phyloP scores from a whole-genome alignment of 2,329 filamentous ascomycete genomes.

The Emericellopsis cladophorae region DNA sequence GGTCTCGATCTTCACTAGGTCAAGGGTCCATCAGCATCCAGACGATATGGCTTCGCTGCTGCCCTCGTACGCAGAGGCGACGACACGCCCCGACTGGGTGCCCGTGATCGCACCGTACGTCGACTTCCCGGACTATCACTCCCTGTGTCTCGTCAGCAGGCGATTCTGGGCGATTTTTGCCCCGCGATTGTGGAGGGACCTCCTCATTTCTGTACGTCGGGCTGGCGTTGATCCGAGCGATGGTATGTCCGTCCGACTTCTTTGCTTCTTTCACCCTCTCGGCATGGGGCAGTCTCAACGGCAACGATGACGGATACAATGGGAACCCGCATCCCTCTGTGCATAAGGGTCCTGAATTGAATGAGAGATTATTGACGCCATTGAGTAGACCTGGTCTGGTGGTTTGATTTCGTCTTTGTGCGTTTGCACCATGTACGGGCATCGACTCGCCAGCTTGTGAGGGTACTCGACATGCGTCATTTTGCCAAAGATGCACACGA shows the following conservation, averaged over 20 bases:
- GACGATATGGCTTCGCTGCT: constrained; percentile 21
- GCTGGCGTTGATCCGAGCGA: constrained; percentile 29
- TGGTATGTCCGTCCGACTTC: constrained; percentile 21
- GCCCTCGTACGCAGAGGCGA: constrained; percentile 43
- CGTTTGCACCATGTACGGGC: constrained; percentile 20
- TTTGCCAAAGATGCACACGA: constrained; percentile 26
- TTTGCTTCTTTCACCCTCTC: not conserved
- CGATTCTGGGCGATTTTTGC: constrained; percentile 36
- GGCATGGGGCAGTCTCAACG: not conserved
- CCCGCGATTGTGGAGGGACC: constrained; percentile 38
- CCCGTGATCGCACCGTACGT: constrained; percentile 32
- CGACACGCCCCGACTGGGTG: constrained; percentile 32
- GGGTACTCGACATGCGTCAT: constrained; percentile 32
- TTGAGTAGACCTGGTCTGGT: constrained; percentile 33
- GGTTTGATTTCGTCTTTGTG: constrained; percentile 29
- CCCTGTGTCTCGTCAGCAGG: constrained; percentile 33
- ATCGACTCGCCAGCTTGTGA: constrained; percentile 28
- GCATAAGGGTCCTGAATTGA: not conserved
- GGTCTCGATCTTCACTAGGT: too few species aligned
- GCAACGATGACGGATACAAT: too few species aligned
- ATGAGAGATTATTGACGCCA: not conserved
- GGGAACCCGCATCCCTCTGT: not conserved
- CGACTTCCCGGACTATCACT: constrained; percentile 23
- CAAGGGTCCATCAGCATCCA: too few species aligned
- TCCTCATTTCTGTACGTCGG: constrained; percentile 23